Base-by-base conservation (phyloP, 306 rosid genomes). In the Corylus americana region DNA sequence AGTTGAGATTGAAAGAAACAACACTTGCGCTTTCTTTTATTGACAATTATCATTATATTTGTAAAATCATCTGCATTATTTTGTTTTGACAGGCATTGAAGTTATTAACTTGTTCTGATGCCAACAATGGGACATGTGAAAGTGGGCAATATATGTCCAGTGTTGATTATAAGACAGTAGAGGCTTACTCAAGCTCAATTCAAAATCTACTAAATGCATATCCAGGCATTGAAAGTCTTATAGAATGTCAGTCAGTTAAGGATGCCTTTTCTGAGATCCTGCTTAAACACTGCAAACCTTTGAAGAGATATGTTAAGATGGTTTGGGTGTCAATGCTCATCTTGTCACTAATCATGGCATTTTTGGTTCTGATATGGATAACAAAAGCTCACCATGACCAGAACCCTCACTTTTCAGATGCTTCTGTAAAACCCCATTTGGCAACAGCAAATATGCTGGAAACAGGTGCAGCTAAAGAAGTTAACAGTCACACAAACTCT, bases 251-350 rank as follows among this genome's bases (percentile, higher is more conserved):
- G 59, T 62, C 89, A 5, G 89, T 93, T 11, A 86, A 88, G 73
- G 88, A 89, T 50, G 97, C 93, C 54, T 84, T 93, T 31, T 85
- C 91, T 5, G 80, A 88, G 44, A 79, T 93, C 77, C 75, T 88
- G 10, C 42, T 54, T 16, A 42, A 82, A 3, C 94, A 93, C 57
- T 93, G 98, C 87, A 87, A 85, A 71, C 94, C 91, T 62, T 71
- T 89, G 86, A 86, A 84, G 84, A 79, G 50, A 68, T 84, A 79
- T 72, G 83, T 80, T 51, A 49, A 37, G 27, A 83, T 89, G 87
- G 77, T 82, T n/a, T 89, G 94, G 92, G 58, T 71, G 53, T 89
- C 81, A 49, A 58, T 81, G 80, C 64, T 78, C 27, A 11, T 81
- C 75, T 83, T 93, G 66, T 87, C 91, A 18, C 29, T 72, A 39